A percentile compares a stretch with the other conserved stretches of the same genome.
Conservation (phyloP, 495 filamentous ascomycete genomes). For the Aspergillus diversus region DNA sequence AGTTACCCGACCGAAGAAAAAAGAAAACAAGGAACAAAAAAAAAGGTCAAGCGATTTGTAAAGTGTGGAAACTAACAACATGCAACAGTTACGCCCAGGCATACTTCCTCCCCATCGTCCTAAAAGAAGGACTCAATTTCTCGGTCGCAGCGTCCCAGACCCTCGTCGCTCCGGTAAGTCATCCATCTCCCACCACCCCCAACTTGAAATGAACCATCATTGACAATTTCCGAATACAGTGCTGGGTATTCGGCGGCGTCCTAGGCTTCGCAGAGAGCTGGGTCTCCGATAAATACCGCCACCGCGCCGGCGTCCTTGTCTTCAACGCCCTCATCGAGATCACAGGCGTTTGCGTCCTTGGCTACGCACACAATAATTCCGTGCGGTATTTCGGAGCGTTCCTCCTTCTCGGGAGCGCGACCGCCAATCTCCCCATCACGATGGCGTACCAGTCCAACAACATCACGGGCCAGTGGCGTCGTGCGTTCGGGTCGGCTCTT, state of each 20-base stretch:
- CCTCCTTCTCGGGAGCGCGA: slow-evolving; percentile 52
- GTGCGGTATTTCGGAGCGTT: slow-evolving; percentile 66
- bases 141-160: background rate
- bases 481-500: slow-evolving; percentile 55
- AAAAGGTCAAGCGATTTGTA: too few relatives aligned
- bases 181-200: background rate
- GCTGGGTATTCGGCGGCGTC: slow-evolving; percentile 14
- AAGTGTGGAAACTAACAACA: background rate
- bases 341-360: slow-evolving; percentile 8
- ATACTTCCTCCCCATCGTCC: background rate
- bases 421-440: slow-evolving; percentile 54
- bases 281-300: slow-evolving; percentile 17
- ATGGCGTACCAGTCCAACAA: slow-evolving; percentile 64
- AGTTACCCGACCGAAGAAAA: slow-evolving; percentile 24
- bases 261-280: slow-evolving; percentile 16
- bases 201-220: background rate
- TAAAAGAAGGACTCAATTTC: background rate
- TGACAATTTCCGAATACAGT: slow-evolving; percentile 2
- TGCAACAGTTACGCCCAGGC: background rate
- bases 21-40: background rate
- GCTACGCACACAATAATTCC: slow-evolving; percentile 14
- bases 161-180: slow-evolving; percentile 1
- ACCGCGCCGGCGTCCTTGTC: slow-evolving; percentile 5
- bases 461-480: slow-evolving; percentile 62
- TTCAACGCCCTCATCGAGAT: slow-evolving; percentile 18